These are phyloP conservation scores for Leccinum sublutescens DNA, from an alignment of 768 basidiomycete genomes.

Conservation along the genomic window DNA sequence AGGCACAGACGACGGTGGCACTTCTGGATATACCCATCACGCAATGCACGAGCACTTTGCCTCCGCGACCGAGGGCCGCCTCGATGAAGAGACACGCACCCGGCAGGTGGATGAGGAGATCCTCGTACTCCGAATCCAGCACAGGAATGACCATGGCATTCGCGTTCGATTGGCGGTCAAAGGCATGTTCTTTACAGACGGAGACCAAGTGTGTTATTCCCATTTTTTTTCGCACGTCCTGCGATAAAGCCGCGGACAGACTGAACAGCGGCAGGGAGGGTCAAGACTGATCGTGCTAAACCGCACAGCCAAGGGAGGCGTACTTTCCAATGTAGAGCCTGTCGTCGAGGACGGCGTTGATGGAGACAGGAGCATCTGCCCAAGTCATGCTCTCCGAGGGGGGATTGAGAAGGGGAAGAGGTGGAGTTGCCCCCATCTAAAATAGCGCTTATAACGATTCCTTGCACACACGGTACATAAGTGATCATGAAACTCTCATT, in stretches of 20 bases:
- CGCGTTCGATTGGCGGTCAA: slow-evolving; percentile 39
- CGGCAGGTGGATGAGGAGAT: slow-evolving; percentile 65
- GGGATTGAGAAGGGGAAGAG: slow-evolving; percentile 1
- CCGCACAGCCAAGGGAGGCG: slow-evolving; percentile 3
- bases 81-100: slow-evolving; percentile 61
- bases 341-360: slow-evolving; percentile 30
- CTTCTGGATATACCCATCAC: slow-evolving; percentile 73
- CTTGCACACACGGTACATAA: slow-evolving; percentile 4
- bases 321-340: slow-evolving; percentile 38
- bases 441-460: slow-evolving; percentile 19
- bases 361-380: slow-evolving; percentile 27
- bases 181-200: slow-evolving; percentile 54
- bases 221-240: slow-evolving; percentile 27
- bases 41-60: slow-evolving; percentile 69
- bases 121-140: slow-evolving; percentile 49
- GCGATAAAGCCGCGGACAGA: slow-evolving; percentile 34
- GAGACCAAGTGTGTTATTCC: slow-evolving; percentile 56
- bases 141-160: slow-evolving; percentile 37
- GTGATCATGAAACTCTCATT: background rate
- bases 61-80: slow-evolving; percentile 48
- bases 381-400: slow-evolving; percentile 25
- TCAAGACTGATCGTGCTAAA: background rate
- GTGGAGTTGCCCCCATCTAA: slow-evolving; percentile 11
- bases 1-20: slow-evolving; percentile 57
- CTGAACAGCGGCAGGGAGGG: slow-evolving; percentile 12